Evolutionary conservation across 805 yeast genomes (phyloP).

Genomic region (Candida khao-thaluensis): DNA sequence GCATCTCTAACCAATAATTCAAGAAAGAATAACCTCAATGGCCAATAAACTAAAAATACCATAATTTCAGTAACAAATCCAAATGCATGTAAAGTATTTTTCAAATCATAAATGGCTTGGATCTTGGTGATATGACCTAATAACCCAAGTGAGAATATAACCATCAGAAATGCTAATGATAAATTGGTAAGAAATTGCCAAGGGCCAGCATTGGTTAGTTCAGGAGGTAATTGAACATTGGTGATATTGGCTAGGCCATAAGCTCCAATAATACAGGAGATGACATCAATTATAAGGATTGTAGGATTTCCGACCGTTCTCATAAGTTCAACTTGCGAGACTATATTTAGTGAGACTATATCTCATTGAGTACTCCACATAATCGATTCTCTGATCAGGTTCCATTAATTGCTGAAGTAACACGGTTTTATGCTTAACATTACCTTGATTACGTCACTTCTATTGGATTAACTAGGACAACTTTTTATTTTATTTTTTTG

Average conservation of each 20-base stretch:
- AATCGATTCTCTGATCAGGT: no score
- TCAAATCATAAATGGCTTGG: conserved; percentile 26
- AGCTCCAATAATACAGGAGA: conserved; percentile 27
- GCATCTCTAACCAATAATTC: conserved; percentile 45
- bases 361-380: no score
- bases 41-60: conserved; percentile 70
- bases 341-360: no score
- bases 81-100: conserved; percentile 49
- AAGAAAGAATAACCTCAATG: conserved; percentile 52
- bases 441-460: no score
- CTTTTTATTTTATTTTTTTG: no score
- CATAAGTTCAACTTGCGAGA: not conserved
- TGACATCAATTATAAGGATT: conserved; percentile 23
- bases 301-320: conserved; percentile 28
- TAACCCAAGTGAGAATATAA: conserved; percentile 41
- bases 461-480: no score
- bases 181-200: conserved; percentile 72
- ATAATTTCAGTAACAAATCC: conserved; percentile 59
- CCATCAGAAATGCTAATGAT: conserved; percentile 49
- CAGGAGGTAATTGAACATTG: conserved; percentile 44
- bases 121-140: conserved; percentile 32
- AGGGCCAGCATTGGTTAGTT: conserved; percentile 58
- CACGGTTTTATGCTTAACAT: no score
- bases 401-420: no score
- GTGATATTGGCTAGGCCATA: conserved; percentile 25